These are phyloP conservation scores for Hapsidospora chrysogenum DNA, from an alignment of 495 filamentous ascomycete genomes.

Conservation along the genomic window DNA sequence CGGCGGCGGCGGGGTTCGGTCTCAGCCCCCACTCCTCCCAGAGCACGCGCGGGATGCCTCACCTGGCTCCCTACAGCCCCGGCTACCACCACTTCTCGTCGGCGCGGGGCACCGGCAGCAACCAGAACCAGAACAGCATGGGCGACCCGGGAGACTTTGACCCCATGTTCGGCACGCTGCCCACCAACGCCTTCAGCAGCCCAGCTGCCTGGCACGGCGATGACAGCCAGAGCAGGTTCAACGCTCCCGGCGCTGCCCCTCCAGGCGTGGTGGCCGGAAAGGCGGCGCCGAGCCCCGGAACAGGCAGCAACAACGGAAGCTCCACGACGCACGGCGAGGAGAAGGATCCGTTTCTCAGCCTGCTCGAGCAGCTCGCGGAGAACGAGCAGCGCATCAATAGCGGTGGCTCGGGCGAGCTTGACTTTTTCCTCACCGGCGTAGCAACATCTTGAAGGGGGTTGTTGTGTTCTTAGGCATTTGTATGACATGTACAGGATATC, in stretches of 20 bases:
- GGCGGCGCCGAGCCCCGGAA: slow-evolving; percentile 19
- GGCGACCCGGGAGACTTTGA: slow-evolving; percentile 22
- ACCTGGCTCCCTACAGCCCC: no score
- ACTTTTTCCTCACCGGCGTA: slow-evolving; percentile 44
- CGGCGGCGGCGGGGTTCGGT: slow-evolving; percentile 11
- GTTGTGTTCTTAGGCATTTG: not conserved
- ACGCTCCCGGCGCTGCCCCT: slow-evolving; percentile 5
- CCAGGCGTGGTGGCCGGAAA: no score
- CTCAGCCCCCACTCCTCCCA: no score
- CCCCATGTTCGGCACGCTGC: slow-evolving; percentile 36
- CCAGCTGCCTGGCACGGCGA: slow-evolving; percentile 26
- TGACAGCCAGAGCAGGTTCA: slow-evolving; percentile 12
- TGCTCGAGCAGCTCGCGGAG: slow-evolving; percentile 67
- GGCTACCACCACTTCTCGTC: no score
- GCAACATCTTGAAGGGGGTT: slow-evolving; percentile 16
- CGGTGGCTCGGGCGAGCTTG: slow-evolving; percentile 45
- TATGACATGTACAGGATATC: not conserved
- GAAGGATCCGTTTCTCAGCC: slow-evolving; percentile 63
- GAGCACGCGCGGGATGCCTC: no score
- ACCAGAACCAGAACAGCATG: slow-evolving; percentile 8
- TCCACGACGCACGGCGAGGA: slow-evolving; percentile 28
- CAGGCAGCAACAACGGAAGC: slow-evolving; percentile 21
- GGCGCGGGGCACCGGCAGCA: no score
- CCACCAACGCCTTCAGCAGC: slow-evolving; percentile 26
- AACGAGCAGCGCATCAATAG: slow-evolving; percentile 42